phyloP scores from a whole-genome alignment of 225 moss, liverwort and hornwort species.

The Asterella californica region DNA sequence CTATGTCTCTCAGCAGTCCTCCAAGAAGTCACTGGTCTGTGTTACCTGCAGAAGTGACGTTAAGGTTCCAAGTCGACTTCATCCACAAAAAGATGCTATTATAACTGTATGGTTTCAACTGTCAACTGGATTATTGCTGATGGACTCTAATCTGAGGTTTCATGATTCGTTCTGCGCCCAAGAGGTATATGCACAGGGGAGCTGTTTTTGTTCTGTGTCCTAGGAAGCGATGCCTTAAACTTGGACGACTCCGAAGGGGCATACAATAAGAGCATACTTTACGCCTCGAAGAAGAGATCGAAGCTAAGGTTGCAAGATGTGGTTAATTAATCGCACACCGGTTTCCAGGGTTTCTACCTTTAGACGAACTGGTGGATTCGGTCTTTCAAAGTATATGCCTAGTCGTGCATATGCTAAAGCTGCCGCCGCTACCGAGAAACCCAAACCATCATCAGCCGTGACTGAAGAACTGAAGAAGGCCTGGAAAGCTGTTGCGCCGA shows the following conservation, averaged over 20 bases:
- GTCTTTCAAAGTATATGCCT: neutral
- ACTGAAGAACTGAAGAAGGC: constrained; percentile 58
- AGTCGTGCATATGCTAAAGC: constrained; percentile 22
- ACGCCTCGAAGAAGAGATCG: neutral
- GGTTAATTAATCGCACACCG: neutral
- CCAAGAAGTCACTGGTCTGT: neutral
- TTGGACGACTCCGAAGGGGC: too few relatives aligned
- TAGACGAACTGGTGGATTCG: neutral
- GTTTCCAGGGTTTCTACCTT: neutral
- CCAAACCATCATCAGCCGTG: constrained; percentile 1
- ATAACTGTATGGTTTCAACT: too few relatives aligned
- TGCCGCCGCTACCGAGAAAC: neutral
- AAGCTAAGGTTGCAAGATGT: neutral
- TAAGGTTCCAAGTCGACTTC: neutral
- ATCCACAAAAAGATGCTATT: too few relatives aligned
- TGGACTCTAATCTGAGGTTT: neutral
- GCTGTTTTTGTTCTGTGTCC: too few relatives aligned
- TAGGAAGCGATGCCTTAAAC: too few relatives aligned
- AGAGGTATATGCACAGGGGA: too few relatives aligned
- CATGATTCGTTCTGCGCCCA: too few relatives aligned
- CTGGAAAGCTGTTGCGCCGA: constrained; percentile 78
- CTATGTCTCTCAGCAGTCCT: neutral
- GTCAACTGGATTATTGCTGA: neutral
- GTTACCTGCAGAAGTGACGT: too few relatives aligned
- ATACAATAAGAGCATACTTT: neutral